A percentile compares a stretch with the other conserved stretches of the same genome.
phyloP scores from a whole-genome alignment of 139 green algal species.

The Chlamydomonas sp. region DNA sequence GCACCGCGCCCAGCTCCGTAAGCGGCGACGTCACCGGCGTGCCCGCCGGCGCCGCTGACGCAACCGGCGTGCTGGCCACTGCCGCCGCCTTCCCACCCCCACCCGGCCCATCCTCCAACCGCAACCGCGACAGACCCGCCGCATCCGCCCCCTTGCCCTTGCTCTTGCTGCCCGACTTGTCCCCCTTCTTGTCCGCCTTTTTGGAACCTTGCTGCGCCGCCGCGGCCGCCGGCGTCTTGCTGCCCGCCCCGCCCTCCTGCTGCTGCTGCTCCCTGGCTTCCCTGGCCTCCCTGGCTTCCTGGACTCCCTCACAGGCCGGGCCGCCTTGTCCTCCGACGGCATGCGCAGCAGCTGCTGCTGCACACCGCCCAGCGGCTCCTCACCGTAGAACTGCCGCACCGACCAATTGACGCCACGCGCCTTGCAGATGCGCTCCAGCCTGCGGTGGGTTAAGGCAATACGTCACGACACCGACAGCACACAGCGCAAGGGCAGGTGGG shows the following conservation, averaged over 20 bases:
- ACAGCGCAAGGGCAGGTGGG: neutral
- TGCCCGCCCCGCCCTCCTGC: neutral
- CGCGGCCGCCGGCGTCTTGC: neutral
- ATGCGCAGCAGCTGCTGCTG: neutral
- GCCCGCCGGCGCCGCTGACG: neutral
- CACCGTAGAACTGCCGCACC: conserved; percentile 29
- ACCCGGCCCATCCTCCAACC: neutral
- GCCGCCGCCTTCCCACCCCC: neutral
- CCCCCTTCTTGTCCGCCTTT: neutral
- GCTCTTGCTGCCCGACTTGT: neutral
- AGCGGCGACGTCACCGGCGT: neutral
- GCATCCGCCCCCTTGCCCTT: conserved; percentile 10
- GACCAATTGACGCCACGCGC: conserved; percentile 53
- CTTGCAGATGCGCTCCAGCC: conserved; percentile 62
- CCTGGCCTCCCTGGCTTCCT: neutral
- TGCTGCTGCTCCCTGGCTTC: neutral
- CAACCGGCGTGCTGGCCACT: neutral
- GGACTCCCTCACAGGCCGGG: neutral
- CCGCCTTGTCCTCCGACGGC: conserved; percentile 3
- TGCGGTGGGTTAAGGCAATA: conserved; percentile 6
- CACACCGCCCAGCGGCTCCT: neutral
- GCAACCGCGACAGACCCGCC: conserved; percentile 1
- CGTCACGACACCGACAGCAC: neutral
- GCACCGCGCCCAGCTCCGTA: conserved; percentile 18
- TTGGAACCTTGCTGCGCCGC: neutral